Evolutionary conservation across 169 alveolate species (phyloP), one percentile per base, ranked within the genome.

Genomic region (Plasmodium gaboni): DNA sequence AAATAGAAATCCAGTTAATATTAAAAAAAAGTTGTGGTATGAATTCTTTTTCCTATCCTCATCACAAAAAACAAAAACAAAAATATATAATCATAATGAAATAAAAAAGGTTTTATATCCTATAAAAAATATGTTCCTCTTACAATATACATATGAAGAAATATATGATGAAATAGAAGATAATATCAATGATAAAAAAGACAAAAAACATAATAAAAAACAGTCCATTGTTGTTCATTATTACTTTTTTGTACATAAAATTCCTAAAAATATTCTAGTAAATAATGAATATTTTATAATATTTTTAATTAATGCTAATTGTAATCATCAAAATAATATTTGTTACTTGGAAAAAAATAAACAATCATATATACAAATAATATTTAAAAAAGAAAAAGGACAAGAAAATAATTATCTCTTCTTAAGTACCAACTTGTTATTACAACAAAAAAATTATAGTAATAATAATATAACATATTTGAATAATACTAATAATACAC

Each of bases 41-140:
- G 5, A 8, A 55, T 28, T 42, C 13, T 13, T 73, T 44, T 73
- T 73, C n/a, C 28, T 60, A 73, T 38, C 87, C n/a, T 38, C 46
- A 5, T 38, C 46, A 38, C 46, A 38, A 38, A 60, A 26, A 26
- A 57, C 32, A 26, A 59, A 73, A 60, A 73, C 7, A 57, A 73
- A 73, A 38, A 5, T 73, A 42, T 57, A 51, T 46, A 64, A 64
- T 26, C 38, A 59, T 44, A 15, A 38, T 26, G 89, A 76, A 48
- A 76, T 76, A 48, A 38, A 50, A 42, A 76, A 76, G 46, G 42
- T 63, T 17, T 46, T 76, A 64, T 76, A 63, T 67, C 76, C 57
- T 6, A 65, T 57, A 19, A 48, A 61, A 64, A 76, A 67, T 22
- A 22, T 65, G 32, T 64, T 76, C 48, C 28, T 64, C n/a, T 19